Evolutionary conservation across 148 eudicot species (phyloP).

Genomic region (Silene uniflora): DNA sequence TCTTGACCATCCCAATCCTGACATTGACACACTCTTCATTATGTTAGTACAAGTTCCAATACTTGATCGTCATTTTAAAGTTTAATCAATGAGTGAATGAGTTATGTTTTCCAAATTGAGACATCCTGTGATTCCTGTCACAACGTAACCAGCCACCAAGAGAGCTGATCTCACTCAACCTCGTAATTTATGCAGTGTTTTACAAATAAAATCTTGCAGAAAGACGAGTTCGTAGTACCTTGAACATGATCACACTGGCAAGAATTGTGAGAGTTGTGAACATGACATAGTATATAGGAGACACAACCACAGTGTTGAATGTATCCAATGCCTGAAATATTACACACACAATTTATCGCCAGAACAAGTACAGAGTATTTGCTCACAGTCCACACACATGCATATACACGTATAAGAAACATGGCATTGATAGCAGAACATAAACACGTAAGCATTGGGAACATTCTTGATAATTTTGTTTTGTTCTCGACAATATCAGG

Average conservation of each 20-base stretch:
- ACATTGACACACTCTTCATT: background rate
- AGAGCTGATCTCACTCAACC: too few species aligned
- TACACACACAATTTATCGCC: too few species aligned
- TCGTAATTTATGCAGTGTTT: too few species aligned
- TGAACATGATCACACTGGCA: conserved; percentile 65
- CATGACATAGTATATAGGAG: conserved; percentile 67
- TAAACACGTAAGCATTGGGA: too few species aligned
- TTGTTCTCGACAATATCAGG: background rate
- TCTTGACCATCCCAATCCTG: conserved; percentile 71
- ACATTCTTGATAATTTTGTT: background rate
- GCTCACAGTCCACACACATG: too few species aligned
- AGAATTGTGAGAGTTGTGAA: conserved; percentile 60
- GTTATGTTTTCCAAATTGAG: background rate
- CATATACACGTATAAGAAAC: too few species aligned
- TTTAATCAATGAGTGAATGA: background rate
- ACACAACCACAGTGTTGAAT: conserved; percentile 56
- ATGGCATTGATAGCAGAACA: too few species aligned
- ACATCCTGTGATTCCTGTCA: too few species aligned
- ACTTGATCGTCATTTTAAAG: background rate
- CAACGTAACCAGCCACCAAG: too few species aligned
- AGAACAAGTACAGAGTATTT: too few species aligned
- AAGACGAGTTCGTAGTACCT: conserved; percentile 33
- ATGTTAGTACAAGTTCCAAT: background rate
- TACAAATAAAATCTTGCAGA: too few species aligned
- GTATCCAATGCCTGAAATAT: conserved; percentile 61